A percentile compares a stretch with the other conserved stretches of the same genome.
Conservation (phyloP, 768 basidiomycete species). For the Lyophyllum decastes region DNA sequence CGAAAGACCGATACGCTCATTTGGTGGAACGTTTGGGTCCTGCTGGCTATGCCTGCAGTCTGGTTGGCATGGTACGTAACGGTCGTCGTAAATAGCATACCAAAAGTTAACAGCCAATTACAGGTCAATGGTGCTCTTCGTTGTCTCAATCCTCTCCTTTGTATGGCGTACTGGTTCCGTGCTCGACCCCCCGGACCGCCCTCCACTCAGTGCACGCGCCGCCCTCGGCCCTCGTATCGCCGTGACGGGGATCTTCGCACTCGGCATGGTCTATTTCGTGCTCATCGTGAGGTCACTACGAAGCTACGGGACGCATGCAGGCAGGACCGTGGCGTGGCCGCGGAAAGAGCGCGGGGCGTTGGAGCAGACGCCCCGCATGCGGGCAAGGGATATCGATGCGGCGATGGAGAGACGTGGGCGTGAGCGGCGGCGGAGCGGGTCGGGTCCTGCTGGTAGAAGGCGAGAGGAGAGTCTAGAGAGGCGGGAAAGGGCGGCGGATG, state of each 20-base stretch:
- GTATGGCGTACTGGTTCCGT: slow-evolving; percentile 70
- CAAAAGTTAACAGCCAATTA: neutral
- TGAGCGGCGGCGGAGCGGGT: slow-evolving; percentile 21
- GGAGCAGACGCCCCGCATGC: slow-evolving; percentile 6
- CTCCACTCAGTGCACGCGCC: slow-evolving; percentile 35
- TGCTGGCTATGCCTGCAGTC: slow-evolving; percentile 63
- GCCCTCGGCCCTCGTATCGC: slow-evolving; percentile 56
- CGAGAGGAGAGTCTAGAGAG: slow-evolving; percentile 11
- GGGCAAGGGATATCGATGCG: slow-evolving; percentile 16
- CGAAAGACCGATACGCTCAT: slow-evolving; percentile 31
- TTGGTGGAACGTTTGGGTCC: slow-evolving; percentile 63
- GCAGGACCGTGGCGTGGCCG: slow-evolving; percentile 8
- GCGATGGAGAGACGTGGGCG: slow-evolving; percentile 28
- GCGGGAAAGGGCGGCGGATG: slow-evolving; percentile 1
- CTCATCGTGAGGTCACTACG: slow-evolving; percentile 65
- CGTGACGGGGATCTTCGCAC: slow-evolving; percentile 50
- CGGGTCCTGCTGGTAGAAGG: slow-evolving; percentile 8
- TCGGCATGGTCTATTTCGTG: slow-evolving; percentile 63
- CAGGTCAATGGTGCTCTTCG: slow-evolving; percentile 71
- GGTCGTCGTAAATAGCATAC: too few relatives aligned
- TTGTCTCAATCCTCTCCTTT: slow-evolving; percentile 61
- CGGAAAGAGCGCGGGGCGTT: neutral
- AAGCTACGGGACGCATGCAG: slow-evolving; percentile 49
- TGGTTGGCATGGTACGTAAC: slow-evolving; percentile 67
- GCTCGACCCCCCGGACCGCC: slow-evolving; percentile 34